Evolutionary conservation across 2,329 filamentous ascomycete genomes (phyloP), one percentile per base, ranked within the genome.

Genomic region (Cyphellophora attinorum): DNA sequence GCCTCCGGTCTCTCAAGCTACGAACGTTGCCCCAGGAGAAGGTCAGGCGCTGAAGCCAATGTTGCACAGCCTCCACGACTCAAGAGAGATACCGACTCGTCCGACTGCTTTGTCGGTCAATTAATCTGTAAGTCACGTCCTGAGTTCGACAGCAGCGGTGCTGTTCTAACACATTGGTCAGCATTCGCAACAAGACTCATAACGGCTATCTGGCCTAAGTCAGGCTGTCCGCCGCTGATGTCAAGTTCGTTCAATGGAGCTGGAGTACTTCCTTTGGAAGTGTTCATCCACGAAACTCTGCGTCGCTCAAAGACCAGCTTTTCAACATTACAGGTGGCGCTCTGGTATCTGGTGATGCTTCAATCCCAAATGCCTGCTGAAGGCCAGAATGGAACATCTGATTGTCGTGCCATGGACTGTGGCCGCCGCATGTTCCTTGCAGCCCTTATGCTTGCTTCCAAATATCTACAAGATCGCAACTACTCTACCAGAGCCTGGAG

Each of bases 401-500:
- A 31, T 16, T 48, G 45, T 36, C 81, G 85, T 42, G 85, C 86
- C 27, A 74, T 98, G 53, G 88, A 94, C 61, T 96, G 91, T 60
- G 91, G 91, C 36, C 82, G 91, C 42, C 85, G 91, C 52, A 96
- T 96, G 89, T 96, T 98, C 57, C 72, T 98, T 35, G 80, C 91
- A 8, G 88, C 89, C 31, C 70, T 98, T 41, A 96, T 98, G 47
- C 70, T 98, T 37, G 91, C 91, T 2, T 96, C 91, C 21, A 98
- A 98, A 66, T 98, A 96, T 57, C 68, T 98, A 30, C 91, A 98
- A 61, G 91, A 98, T 57, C 81, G 89, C 49, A 98, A 96, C 63
- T 98, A 93, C 62, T 96, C 91, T 11, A 86, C 91, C 31, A 80
- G 89, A 37, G 91, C 91, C 27, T 98, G 91, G 91, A 96, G 89